phyloP scores from a whole-genome alignment of 2,329 filamentous ascomycete genomes.

The Diplocarpon rosae region DNA sequence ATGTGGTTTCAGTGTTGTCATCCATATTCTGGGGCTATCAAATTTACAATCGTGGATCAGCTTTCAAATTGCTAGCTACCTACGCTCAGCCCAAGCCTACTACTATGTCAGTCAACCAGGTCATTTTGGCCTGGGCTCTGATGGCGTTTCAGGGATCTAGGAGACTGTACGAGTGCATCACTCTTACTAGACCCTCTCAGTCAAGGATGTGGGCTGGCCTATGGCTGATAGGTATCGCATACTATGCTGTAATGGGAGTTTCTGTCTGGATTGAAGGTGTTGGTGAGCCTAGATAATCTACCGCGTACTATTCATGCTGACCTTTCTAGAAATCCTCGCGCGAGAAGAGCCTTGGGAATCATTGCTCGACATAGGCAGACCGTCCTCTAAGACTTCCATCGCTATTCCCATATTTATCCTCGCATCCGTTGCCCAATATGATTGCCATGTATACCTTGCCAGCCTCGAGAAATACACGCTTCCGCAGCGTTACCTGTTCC shows the following conservation, averaged over 20 bases:
- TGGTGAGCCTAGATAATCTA: conserved; percentile 36
- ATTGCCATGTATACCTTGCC: conserved; percentile 59
- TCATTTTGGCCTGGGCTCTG: conserved; percentile 56
- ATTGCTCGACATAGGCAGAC: conserved; percentile 19
- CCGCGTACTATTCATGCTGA: conserved; percentile 10
- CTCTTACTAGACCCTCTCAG: conserved; percentile 48
- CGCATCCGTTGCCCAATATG: conserved; percentile 63
- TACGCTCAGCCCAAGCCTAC: conserved; percentile 12
- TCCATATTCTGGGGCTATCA: conserved; percentile 67
- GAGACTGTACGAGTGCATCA: conserved; percentile 64
- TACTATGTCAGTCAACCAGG: conserved; percentile 50
- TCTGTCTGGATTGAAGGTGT: conserved; percentile 78
- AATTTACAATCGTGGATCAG: conserved; percentile 41
- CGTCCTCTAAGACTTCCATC: conserved; percentile 39
- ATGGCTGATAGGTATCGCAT: conserved; percentile 67
- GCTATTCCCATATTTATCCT: conserved; percentile 54
- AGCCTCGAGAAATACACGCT: conserved; percentile 73
- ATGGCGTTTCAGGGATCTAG: conserved; percentile 66
- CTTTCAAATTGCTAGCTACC: conserved; percentile 40
- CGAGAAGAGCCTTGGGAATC: background rate
- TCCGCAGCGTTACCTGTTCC: conserved; percentile 63
- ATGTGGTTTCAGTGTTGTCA: conserved; percentile 56
- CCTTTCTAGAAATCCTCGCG: conserved; percentile 16
- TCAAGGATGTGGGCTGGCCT: conserved; percentile 80
- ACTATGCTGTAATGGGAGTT: conserved; percentile 64